Percentiles rank a stretch among this genome's conserved stretches.
Conservation (phyloP, 139 green algal genomes). For the Trebouxia sp. region DNA sequence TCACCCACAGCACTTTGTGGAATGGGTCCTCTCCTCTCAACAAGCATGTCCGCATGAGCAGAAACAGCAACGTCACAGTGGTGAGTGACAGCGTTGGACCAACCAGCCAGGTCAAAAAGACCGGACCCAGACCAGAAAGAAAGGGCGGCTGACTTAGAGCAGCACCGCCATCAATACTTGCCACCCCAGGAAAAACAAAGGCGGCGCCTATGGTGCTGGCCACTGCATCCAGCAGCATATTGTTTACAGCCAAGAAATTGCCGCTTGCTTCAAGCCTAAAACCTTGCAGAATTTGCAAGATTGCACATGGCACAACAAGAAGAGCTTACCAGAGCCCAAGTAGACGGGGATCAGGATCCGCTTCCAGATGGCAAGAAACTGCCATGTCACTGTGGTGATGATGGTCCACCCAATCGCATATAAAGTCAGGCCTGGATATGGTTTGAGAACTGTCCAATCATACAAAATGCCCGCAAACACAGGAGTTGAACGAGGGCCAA, state of each 20-base stretch:
- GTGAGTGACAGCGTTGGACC: neutral
- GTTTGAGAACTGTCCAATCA: neutral
- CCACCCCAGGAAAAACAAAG: conserved; percentile 9
- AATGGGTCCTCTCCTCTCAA: conserved; percentile 6
- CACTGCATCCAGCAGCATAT: neutral
- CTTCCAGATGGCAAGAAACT: conserved; percentile 14
- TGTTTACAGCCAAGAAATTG: neutral
- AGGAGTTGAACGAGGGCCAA: neutral
- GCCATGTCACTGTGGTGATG: neutral
- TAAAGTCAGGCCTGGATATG: neutral
- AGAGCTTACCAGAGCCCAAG: conserved; percentile 10
- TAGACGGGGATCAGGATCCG: neutral
- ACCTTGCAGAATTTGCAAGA: neutral
- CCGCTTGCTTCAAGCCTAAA: neutral
- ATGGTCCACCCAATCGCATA: neutral
- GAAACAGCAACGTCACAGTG: neutral
- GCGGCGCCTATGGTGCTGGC: neutral
- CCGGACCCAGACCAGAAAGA: neutral
- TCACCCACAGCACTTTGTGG: conserved; percentile 21
- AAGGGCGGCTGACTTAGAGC: neutral
- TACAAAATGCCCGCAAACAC: neutral
- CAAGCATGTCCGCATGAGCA: neutral
- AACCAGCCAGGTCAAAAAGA: conserved; percentile 1
- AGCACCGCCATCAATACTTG: neutral
- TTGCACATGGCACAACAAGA: too few relatives aligned